These are phyloP conservation scores for Deinandra increscens DNA, from an alignment of 129 eudicot genomes.

Conservation along the genomic window DNA sequence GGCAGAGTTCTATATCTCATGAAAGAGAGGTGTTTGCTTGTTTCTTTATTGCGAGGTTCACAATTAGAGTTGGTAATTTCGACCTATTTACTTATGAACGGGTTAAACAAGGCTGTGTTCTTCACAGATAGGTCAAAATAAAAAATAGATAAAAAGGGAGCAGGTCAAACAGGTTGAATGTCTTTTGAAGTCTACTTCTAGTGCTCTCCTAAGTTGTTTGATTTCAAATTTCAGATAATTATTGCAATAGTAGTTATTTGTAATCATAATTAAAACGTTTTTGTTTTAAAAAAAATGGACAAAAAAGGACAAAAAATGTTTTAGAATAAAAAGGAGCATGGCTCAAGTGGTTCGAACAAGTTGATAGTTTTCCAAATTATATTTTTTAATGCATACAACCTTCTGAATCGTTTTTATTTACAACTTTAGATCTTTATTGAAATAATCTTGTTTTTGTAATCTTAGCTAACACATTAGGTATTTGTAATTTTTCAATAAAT, in stretches of 20 bases:
- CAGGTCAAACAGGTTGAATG: neutral
- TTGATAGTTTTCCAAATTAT: neutral
- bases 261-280: neutral
- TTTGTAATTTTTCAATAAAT: too few species aligned
- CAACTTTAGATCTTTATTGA: neutral
- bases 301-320: too few species aligned
- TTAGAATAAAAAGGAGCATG: too few species aligned
- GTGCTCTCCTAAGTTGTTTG: neutral
- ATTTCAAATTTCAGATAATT: neutral
- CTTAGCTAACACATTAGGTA: neutral
- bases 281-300: too few species aligned
- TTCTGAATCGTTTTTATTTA: neutral
- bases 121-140: too few species aligned
- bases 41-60: neutral
- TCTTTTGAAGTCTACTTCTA: neutral
- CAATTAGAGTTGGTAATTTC: neutral
- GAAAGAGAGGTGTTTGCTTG: slow-evolving; percentile 67
- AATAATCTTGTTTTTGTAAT: neutral
- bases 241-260: too few species aligned
- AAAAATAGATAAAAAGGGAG: neutral
- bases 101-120: neutral
- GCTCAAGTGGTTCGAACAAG: too few species aligned
- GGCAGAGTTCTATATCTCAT: slow-evolving; percentile 75
- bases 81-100: neutral
- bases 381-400: neutral